Percentiles rank a stretch among this genome's conserved stretches.
phyloP scores from a whole-genome alignment of 495 filamentous ascomycete species.

The Lophiotrema nucula region DNA sequence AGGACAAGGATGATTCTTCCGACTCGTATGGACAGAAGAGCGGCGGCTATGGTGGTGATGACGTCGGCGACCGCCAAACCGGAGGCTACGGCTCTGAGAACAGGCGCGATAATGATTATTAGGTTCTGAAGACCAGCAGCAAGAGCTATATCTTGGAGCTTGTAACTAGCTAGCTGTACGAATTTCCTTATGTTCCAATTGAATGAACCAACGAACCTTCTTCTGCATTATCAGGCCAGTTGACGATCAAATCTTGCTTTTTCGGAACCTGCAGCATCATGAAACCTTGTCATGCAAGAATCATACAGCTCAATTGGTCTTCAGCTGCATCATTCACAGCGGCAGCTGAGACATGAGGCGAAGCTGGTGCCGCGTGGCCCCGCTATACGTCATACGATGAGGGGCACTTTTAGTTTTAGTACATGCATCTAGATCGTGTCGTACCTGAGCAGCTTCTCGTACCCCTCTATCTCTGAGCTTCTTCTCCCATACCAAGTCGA shows the following conservation, averaged over 20 bases:
- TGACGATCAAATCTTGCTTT: too few relatives aligned
- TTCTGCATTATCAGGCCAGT: too few relatives aligned
- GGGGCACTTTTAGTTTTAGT: neutral
- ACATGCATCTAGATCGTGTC: neutral
- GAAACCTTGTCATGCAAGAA: too few relatives aligned
- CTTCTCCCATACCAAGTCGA: too few relatives aligned
- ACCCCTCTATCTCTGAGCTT: neutral
- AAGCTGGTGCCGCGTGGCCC: constrained; percentile 1
- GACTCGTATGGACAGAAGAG: neutral
- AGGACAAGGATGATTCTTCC: neutral
- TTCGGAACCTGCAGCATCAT: too few relatives aligned
- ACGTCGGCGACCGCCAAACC: neutral
- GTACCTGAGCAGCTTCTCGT: neutral
- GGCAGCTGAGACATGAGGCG: too few relatives aligned
- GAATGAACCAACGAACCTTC: too few relatives aligned
- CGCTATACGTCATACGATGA: constrained; percentile 4
- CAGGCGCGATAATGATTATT: constrained; percentile 3
- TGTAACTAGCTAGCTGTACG: too few relatives aligned
- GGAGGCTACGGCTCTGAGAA: neutral
- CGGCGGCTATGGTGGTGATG: neutral
- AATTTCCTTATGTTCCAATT: too few relatives aligned
- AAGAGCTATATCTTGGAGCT: neutral
- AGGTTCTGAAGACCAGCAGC: neutral
- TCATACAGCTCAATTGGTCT: too few relatives aligned
- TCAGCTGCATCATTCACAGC: too few relatives aligned